Evolutionary conservation across 139 green algal species (phyloP).

Genomic region (Desmodesmus armatus): DNA sequence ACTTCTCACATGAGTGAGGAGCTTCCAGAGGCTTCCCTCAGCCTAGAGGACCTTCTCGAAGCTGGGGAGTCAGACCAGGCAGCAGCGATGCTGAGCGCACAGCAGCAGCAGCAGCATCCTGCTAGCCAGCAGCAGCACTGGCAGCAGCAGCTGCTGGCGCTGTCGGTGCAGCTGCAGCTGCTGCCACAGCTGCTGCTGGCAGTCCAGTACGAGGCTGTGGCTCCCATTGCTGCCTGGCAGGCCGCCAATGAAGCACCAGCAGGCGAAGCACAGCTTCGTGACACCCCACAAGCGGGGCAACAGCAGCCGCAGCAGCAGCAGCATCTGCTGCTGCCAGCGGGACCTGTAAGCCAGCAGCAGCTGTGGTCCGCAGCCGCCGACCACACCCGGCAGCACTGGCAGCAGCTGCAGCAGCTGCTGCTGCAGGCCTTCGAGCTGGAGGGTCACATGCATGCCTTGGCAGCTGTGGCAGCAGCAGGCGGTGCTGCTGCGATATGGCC

Average conservation of each 20-base stretch:
- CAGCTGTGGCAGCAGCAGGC: conserved; percentile 28
- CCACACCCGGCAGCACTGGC: neutral
- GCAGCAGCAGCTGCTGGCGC: neutral
- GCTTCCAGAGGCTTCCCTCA: conserved; percentile 5
- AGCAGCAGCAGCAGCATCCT: conserved; percentile 16
- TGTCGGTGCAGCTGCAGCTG: conserved; percentile 16
- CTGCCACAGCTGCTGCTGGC: conserved; percentile 26
- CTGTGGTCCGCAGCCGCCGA: neutral
- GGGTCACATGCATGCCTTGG: conserved; percentile 3
- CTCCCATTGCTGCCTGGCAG: neutral
- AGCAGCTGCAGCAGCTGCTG: conserved; percentile 28
- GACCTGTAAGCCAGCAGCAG: conserved; percentile 24
- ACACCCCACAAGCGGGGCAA: neutral
- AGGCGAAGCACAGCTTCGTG: too few species aligned
- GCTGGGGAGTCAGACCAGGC: neutral
- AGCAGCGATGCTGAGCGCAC: conserved; percentile 9
- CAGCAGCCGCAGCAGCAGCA: neutral
- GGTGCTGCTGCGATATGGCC: neutral
- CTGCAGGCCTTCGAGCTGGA: neutral
- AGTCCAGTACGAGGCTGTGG: conserved; percentile 4
- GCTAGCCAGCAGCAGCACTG: neutral
- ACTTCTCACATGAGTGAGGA: conserved; percentile 12
- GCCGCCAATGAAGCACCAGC: conserved; percentile 18
- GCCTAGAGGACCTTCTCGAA: conserved; percentile 19
- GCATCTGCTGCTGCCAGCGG: neutral